phyloP scores from a whole-genome alignment of 169 alveolate species.

The Toxoplasma gondii region DNA sequence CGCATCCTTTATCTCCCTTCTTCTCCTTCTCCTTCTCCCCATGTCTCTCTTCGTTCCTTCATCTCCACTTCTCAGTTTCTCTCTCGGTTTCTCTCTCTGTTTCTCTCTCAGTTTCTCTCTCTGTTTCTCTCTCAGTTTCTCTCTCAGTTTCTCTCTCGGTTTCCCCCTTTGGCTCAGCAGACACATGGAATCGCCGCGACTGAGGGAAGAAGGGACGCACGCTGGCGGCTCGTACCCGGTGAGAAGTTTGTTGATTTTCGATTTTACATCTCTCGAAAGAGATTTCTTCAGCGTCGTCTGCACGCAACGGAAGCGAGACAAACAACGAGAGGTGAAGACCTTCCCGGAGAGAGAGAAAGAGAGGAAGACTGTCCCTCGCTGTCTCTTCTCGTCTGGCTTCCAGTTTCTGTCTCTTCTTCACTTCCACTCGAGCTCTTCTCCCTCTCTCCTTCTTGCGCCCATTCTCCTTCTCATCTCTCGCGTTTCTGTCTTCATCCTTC shows the following conservation, averaged over 20 bases:
- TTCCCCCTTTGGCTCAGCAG: not conserved
- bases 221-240: conserved; percentile 1
- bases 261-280: conserved; percentile 20
- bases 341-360: too few species aligned
- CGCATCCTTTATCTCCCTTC: not conserved
- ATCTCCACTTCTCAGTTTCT: too few species aligned
- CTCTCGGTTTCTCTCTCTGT: too few species aligned
- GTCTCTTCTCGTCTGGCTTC: too few species aligned
- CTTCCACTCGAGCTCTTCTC: not conserved
- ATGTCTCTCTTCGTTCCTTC: not conserved
- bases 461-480: too few species aligned
- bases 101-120: too few species aligned
- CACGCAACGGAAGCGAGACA: not conserved
- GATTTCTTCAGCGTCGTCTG: conserved; percentile 54
- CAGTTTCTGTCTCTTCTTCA: not conserved
- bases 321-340: not conserved
- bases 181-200: too few species aligned
- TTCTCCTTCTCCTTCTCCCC: not conserved
- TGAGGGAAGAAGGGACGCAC: not conserved
- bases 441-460: too few species aligned
- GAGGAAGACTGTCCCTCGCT: too few species aligned
- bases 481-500: too few species aligned
- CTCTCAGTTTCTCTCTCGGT: not conserved
- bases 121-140: not conserved
- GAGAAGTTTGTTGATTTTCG: not conserved